Evolutionary conservation across 805 yeast genomes (phyloP), one percentile per base, ranked within the genome.

Genomic region (Nakazawaea wyomingensis): DNA sequence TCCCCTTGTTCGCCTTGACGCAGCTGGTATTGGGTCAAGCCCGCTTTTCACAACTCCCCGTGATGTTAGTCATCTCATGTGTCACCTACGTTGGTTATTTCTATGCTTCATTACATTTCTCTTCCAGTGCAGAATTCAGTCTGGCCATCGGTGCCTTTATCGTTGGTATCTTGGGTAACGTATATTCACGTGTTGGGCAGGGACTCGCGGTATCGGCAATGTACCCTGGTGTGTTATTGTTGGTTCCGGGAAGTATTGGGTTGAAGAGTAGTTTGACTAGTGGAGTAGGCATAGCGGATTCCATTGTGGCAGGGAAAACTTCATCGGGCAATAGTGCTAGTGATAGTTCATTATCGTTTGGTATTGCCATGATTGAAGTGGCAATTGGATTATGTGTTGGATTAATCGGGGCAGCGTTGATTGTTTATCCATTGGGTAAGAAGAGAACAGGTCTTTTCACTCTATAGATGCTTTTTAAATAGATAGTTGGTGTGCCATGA

Each of bases 181-280:
- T 85, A 44, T 87, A 86, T 57, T 82, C 91, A 1, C 76, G 95
- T 53, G 60, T 86, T 4, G 84, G 88, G 54, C 82, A 80, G 54
- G 95, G 96, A 4, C 72, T 87, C 55, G 95, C 96, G 0, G 90
- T 87, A 19, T 80, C 89, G 33, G 93, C 95, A 3, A 86, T 86
- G 91, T 60, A 87, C 44, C 96, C 96, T 0, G 96, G 87, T 0
- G 84, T 86, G 33, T 85, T 86, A 52, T 88, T 84, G 2, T 86
- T 81, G 56, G 95, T 86, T 30, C 96, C 96, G 1, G 78, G 85
- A 2, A 93, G 95, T 59, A 76, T 87, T 44, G 95, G 95, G 2
- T 76, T 89, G 1, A 85, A 85, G 52, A 78, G 86, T 34, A 72
- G 87, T 4, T 68, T 86, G 43, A 70, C 86, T 3, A 74, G 89